These are phyloP conservation scores for Aegilops tauschii DNA, from an alignment of 176 grass and related monocot species.

Conservation along the genomic window DNA sequence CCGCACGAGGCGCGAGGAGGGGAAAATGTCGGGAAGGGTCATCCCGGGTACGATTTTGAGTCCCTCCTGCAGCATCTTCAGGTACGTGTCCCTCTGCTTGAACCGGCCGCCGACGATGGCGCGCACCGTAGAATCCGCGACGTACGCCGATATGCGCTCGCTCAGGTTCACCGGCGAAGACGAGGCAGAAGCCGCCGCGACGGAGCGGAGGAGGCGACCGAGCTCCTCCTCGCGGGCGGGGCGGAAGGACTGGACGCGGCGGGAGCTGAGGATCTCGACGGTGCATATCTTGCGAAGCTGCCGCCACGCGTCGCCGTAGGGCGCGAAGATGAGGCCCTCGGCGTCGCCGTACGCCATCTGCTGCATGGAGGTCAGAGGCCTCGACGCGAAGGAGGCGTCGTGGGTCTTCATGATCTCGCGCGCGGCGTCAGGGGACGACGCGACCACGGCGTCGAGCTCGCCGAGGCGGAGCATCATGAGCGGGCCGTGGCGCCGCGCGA, in stretches of 20 bases:
- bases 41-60: constrained; percentile 14
- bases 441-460: constrained; percentile 25
- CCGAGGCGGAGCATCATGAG: constrained; percentile 3
- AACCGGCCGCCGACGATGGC: constrained; percentile 25
- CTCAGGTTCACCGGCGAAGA: constrained; percentile 21
- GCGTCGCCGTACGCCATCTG: constrained; percentile 18
- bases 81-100: background rate
- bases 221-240: constrained; percentile 38
- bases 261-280: constrained; percentile 34
- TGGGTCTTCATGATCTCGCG: constrained; percentile 63
- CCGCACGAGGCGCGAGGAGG: constrained; percentile 28
- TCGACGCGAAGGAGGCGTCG: constrained; percentile 48
- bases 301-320: constrained; percentile 54
- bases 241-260: constrained; percentile 42
- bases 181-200: background rate
- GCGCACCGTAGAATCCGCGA: constrained; percentile 11
- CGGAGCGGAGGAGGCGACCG: background rate
- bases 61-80: background rate
- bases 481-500: constrained; percentile 9
- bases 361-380: constrained; percentile 23
- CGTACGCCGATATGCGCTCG: background rate
- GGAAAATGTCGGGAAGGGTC: constrained; percentile 46
- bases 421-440: constrained; percentile 46
- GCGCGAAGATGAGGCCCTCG: constrained; percentile 52
- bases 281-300: constrained; percentile 54